A percentile compares a stretch with the other conserved stretches of the same genome.
These are phyloP conservation scores for Papiliotrema terrestris DNA, from an alignment of 1,284 basidiomycete species.

Conservation along the genomic window DNA sequence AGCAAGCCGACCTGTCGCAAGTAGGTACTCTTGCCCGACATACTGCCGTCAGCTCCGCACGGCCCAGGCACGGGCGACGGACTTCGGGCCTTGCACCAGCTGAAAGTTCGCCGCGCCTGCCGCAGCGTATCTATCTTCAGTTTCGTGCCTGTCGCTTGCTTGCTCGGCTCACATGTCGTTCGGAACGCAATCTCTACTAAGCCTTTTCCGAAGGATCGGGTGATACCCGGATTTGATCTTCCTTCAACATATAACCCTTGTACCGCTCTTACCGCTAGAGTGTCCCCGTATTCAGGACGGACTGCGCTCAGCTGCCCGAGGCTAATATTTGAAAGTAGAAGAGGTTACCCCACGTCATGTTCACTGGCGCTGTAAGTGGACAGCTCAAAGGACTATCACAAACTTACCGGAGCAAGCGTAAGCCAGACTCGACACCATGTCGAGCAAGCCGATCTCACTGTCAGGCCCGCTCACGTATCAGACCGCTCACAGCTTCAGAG, in stretches of 20 bases:
- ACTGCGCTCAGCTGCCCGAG: slow-evolving; percentile 52
- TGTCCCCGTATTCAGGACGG: slow-evolving; percentile 80
- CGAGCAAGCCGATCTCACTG: slow-evolving; percentile 69
- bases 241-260: background rate
- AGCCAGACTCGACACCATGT: slow-evolving; percentile 79
- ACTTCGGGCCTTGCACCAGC: slow-evolving; percentile 85
- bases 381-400: too few species aligned
- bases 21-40: slow-evolving; percentile 92
- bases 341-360: background rate
- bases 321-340: background rate
- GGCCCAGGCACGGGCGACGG: slow-evolving; percentile 5
- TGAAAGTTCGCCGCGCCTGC: slow-evolving; percentile 78
- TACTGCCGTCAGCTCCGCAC: slow-evolving; percentile 52
- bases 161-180: slow-evolving; percentile 71
- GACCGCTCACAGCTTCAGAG: slow-evolving; percentile 68
- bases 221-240: slow-evolving; percentile 76
- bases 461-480: background rate
- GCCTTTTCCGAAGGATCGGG: slow-evolving; percentile 74
- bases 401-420: slow-evolving; percentile 67
- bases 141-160: background rate
- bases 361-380: background rate
- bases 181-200: slow-evolving; percentile 67
- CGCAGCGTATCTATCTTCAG: slow-evolving; percentile 39
- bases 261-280: slow-evolving; percentile 58
- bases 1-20: slow-evolving; percentile 80